A percentile compares a stretch with the other conserved stretches of the same genome.
phyloP scores from a whole-genome alignment of 2,329 filamentous ascomycete species.

The Coniochaeta sp. region DNA sequence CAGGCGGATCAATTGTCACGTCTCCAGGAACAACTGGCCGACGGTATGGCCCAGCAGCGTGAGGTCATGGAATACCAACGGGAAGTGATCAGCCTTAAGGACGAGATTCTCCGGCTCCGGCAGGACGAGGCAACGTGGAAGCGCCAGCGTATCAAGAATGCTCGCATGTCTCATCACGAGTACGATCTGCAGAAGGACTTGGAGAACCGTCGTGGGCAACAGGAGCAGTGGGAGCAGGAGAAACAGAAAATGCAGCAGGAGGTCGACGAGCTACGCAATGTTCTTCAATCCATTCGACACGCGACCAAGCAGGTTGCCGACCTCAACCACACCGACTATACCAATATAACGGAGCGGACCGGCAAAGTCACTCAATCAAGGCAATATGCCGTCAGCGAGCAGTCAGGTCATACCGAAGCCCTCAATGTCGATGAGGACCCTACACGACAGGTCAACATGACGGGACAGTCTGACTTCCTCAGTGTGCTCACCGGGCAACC shows the following conservation, averaged over 20 bases:
- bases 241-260: neutral
- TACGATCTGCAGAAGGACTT: neutral
- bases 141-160: neutral
- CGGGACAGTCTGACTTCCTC: conserved; percentile 24
- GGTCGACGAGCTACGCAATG: neutral
- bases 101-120: neutral
- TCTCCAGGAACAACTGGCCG: conserved; percentile 2
- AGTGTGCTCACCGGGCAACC: conserved; percentile 20
- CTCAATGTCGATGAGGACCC: conserved; percentile 28
- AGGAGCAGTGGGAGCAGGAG: neutral
- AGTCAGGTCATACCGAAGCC: conserved; percentile 26
- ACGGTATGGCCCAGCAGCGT: neutral
- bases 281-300: neutral
- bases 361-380: conserved; percentile 18
- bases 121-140: neutral
- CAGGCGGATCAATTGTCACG: conserved; percentile 14
- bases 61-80: neutral
- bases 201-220: neutral
- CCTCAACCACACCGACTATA: conserved; percentile 9
- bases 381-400: conserved; percentile 21
- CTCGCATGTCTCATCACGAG: neutral
- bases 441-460: conserved; percentile 27
- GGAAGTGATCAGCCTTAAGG: neutral
- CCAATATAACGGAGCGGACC: conserved; percentile 18
- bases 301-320: neutral